Base-by-base conservation (phyloP, 2,329 filamentous ascomycete species). In the Epichloe elymi region DNA sequence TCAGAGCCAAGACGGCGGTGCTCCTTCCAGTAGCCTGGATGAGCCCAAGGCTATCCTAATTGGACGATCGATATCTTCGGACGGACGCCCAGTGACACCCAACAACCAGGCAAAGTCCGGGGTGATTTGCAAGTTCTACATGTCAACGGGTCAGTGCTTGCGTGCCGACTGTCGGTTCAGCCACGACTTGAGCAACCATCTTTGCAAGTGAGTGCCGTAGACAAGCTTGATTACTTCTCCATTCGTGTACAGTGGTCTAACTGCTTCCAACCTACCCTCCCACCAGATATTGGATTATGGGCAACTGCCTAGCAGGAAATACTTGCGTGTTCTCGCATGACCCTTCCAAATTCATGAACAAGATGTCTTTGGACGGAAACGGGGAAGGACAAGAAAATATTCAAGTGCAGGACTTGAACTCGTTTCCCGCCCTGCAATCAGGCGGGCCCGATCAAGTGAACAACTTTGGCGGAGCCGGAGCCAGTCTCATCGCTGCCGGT, bases 251-350 rank as follows among this genome's bases (percentile, higher is more conserved):
- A 30, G 36, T 20, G 15, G 15, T n/a, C 46, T 49, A 35, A 52
- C 41, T 23, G 20, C 26, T 3, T 26, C 23, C 20, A 19, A 8
- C 6, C 41, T 38, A 15, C 23, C 23, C 11, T 5, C 2, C 23
- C 37, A 5, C 26, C 60, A 93, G 87, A 65, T 97, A 97, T 66
- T 98, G 90, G 88, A 78, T 98, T 49, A 88, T 88, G 71, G 93
- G 93, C 1, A 96, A 91, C 61, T 98, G 93, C 64, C 77, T 98
- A 36, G 93, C 93, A 19, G 91, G 93, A 37, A 85, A 89, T 52
- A 90, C 88, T 3, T 98, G 93, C 67, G 88, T 95, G 53, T 98
- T 98, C 71, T 97, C 91, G 14, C 93, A 98, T 67, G 93, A 98
- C 60, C 93, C 93, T 2, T 82, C 89, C 1, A 80, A 88, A 58